Evolutionary conservation across 2,329 filamentous ascomycete species (phyloP).

Genomic region (Stemphylium vesicarium): DNA sequence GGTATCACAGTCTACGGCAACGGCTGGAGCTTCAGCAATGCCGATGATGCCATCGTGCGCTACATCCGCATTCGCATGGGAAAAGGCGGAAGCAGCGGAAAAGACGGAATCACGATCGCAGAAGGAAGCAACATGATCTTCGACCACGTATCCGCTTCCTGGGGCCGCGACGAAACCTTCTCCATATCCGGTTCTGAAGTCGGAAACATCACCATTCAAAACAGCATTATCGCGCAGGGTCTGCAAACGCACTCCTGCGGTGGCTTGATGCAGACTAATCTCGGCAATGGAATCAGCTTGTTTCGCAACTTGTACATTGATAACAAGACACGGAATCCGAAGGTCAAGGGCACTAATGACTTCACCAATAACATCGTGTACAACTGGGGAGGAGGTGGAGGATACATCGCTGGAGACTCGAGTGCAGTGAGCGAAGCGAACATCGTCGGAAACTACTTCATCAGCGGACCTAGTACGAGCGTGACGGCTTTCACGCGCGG

Average conservation of each 20-base stretch:
- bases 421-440: constrained; percentile 57
- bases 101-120: constrained; percentile 62
- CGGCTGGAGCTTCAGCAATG: constrained; percentile 60
- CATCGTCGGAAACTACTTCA: constrained; percentile 65
- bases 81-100: constrained; percentile 57
- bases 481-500: constrained; percentile 61
- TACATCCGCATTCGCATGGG: constrained; percentile 64
- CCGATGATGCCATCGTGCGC: constrained; percentile 61
- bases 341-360: constrained; percentile 64
- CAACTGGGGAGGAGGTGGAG: constrained; percentile 62
- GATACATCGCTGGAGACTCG: constrained; percentile 62
- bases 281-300: constrained; percentile 56
- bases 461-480: constrained; percentile 59
- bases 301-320: constrained; percentile 64
- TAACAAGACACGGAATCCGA: constrained; percentile 64
- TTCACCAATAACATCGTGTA: constrained; percentile 61
- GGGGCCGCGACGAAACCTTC: constrained; percentile 64
- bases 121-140: constrained; percentile 62
- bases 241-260: constrained; percentile 62
- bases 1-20: constrained; percentile 63
- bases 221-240: constrained; percentile 62
- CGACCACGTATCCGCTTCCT: constrained; percentile 61
- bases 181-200: constrained; percentile 56
- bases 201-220: constrained; percentile 58
- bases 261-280: constrained; percentile 57